These are phyloP conservation scores for Calonectria pseudoturangicola DNA, from an alignment of 2,329 filamentous ascomycete species.

Conservation along the genomic window DNA sequence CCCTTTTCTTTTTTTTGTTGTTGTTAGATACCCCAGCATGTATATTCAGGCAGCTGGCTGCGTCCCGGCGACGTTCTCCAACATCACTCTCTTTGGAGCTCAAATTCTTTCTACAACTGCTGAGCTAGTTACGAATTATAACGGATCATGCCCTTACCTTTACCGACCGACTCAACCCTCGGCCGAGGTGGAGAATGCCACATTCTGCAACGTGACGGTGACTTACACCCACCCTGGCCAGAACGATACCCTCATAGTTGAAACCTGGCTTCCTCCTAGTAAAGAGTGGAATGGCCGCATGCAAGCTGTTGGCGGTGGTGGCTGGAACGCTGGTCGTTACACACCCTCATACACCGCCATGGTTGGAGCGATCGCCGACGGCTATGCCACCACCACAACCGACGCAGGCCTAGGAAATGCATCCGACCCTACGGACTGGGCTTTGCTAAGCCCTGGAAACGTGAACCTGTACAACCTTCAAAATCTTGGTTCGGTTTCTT, in stretches of 20 bases:
- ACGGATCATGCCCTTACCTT: constrained; percentile 13
- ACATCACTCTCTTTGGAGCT: constrained; percentile 18
- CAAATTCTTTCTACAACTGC: constrained; percentile 17
- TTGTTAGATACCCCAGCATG: constrained; percentile 16
- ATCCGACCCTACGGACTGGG: constrained; percentile 12
- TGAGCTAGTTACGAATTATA: constrained; percentile 10
- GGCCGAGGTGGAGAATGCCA: constrained; percentile 1
- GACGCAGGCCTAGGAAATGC: constrained; percentile 8
- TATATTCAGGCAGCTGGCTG: constrained; percentile 15
- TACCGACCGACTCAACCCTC: constrained; percentile 15
- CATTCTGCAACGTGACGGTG: constrained; percentile 12
- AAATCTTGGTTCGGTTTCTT: constrained; percentile 12
- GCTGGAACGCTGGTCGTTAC: constrained; percentile 25
- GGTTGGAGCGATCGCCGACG: constrained; percentile 18
- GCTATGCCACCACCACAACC: constrained; percentile 12
- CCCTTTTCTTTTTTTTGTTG: background rate
- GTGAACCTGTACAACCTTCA: constrained; percentile 20
- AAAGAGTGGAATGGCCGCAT: constrained; percentile 10
- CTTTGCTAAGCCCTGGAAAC: constrained; percentile 5
- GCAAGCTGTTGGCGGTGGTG: constrained; percentile 10
- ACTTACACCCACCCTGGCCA: constrained; percentile 19
- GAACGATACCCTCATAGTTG: constrained; percentile 15
- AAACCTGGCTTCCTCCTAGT: background rate
- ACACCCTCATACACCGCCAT: constrained; percentile 16
- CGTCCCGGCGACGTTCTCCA: constrained; percentile 20